Evolutionary conservation across 768 basidiomycete species (phyloP).

Genomic region (Exidia glandulosa): DNA sequence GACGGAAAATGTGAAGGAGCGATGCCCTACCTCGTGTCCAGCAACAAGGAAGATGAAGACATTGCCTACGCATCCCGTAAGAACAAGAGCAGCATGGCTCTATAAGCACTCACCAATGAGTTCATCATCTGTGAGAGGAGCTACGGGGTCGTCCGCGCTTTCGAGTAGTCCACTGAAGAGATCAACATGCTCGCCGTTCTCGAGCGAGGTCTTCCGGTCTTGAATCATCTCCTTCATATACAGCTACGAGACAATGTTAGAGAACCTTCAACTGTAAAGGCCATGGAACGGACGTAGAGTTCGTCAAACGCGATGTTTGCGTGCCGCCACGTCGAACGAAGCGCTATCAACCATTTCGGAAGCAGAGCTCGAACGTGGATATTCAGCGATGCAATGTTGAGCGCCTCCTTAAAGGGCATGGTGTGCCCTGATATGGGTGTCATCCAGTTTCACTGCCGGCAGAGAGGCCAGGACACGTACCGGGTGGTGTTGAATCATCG

Average conservation of each 20-base stretch:
- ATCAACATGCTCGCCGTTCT: neutral
- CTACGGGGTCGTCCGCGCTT: neutral
- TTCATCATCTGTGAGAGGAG: neutral
- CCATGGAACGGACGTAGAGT: neutral
- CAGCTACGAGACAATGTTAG: neutral
- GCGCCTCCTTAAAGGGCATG: neutral
- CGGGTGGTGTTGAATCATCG: neutral
- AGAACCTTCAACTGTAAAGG: neutral
- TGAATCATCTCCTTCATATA: neutral
- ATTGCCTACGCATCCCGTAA: neutral
- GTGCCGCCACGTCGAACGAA: neutral
- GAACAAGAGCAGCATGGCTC: neutral
- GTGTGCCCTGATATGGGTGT: neutral
- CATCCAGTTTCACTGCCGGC: no score
- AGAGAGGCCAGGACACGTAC: neutral
- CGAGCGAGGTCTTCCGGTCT: neutral
- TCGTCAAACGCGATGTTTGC: neutral
- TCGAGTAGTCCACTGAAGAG: neutral
- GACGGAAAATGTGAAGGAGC: neutral
- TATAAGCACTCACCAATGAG: neutral
- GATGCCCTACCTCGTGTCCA: conserved; percentile 11
- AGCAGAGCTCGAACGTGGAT: neutral
- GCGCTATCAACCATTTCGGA: neutral
- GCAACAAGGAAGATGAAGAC: conserved; percentile 13
- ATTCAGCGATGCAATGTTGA: neutral